Evolutionary conservation across 306 rosid genomes (phyloP).

Genomic region (Hippophae gyantsensis): DNA sequence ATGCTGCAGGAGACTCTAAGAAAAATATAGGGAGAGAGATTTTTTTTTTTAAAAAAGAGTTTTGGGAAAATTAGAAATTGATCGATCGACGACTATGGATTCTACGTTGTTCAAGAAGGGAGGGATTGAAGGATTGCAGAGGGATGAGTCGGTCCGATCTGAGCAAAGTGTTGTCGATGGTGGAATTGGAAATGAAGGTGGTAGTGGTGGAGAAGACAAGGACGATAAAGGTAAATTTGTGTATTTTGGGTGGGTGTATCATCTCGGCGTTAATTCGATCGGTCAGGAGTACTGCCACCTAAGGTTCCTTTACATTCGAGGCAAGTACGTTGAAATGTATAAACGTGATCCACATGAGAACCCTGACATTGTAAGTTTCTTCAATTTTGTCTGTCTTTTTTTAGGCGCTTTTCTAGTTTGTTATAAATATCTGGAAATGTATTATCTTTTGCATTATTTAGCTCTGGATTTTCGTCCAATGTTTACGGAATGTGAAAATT

Average conservation of each 20-base stretch:
- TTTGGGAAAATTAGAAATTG: background rate
- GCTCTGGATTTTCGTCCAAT: too few relatives aligned
- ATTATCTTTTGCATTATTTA: background rate
- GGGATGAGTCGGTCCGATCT: constrained; percentile 8
- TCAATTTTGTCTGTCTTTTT: background rate
- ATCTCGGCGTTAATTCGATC: constrained; percentile 67
- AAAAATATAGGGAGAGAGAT: background rate
- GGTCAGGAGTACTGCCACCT: constrained; percentile 76
- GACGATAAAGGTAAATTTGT: constrained; percentile 43
- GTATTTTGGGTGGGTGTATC: constrained; percentile 85
- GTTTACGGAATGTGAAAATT: too few relatives aligned
- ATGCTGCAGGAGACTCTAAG: background rate
- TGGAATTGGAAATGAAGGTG: background rate
- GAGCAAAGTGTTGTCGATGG: too few relatives aligned
- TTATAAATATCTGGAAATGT: background rate
- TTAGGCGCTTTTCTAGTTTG: background rate
- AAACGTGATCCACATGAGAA: constrained; percentile 78
- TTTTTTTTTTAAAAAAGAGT: background rate
- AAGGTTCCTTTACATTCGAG: constrained; percentile 61
- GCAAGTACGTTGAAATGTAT: constrained; percentile 61
- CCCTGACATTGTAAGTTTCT: constrained; percentile 59
- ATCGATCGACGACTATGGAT: constrained; percentile 9
- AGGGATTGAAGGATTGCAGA: constrained; percentile 25
- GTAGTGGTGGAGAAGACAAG: constrained; percentile 15
- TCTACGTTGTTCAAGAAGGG: constrained; percentile 9